Evolutionary conservation across 495 filamentous ascomycete species (phyloP).

Genomic region (Bathelium albidoporum): DNA sequence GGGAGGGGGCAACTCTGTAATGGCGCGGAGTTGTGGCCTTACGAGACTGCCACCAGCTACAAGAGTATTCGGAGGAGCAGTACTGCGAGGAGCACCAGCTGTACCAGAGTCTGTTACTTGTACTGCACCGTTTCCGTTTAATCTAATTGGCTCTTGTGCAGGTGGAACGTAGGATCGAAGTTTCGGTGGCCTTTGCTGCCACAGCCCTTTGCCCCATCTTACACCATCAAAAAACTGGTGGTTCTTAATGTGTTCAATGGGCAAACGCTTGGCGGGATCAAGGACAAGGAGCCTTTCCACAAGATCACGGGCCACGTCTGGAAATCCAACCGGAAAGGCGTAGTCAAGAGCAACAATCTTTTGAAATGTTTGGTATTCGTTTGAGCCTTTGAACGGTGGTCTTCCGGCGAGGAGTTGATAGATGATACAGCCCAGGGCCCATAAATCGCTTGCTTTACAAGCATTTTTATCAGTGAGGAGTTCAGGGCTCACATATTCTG

Average conservation of each 20-base stretch:
- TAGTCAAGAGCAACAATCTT: conserved; percentile 94
- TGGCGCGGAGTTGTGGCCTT: conserved; percentile 64
- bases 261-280: conserved; percentile 77
- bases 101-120: conserved; percentile 20
- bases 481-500: conserved; percentile 97
- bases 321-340: conserved; percentile 86
- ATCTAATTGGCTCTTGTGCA: conserved; percentile 68
- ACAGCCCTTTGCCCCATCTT: conserved; percentile 71
- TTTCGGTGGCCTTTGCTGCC: conserved; percentile 84
- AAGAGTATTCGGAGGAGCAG: conserved; percentile 34
- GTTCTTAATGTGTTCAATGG: conserved; percentile 92
- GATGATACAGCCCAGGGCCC: conserved; percentile 99
- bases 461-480: conserved; percentile 90
- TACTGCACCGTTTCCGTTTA: conserved; percentile 49
- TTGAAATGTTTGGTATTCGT: conserved; percentile 96
- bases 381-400: conserved; percentile 94
- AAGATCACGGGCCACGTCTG: conserved; percentile 75
- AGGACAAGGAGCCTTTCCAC: conserved; percentile 87
- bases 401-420: conserved; percentile 90
- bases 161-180: conserved; percentile 79
- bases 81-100: conserved; percentile 33
- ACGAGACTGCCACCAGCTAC: conserved; percentile 3
- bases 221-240: conserved; percentile 96
- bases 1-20: conserved; percentile 91
- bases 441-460: conserved; percentile 95